These are phyloP conservation scores for Cytospora leucostoma DNA, from an alignment of 2,329 filamentous ascomycete genomes.

Conservation along the genomic window DNA sequence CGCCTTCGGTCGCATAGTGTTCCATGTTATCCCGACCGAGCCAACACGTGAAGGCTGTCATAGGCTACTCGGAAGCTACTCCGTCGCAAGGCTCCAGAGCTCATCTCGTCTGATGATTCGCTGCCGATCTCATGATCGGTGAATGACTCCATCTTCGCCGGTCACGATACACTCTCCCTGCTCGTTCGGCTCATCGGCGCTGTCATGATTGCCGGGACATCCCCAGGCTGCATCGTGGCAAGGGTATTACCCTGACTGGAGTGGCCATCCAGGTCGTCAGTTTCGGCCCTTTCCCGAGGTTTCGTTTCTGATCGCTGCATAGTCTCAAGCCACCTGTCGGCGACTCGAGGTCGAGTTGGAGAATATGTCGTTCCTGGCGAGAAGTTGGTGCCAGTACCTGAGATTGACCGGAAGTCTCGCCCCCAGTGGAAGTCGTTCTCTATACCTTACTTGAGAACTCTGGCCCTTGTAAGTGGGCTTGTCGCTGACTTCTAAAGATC, in stretches of 20 bases:
- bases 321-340: conserved; percentile 49
- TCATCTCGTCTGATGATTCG: neutral
- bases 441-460: conserved; percentile 34
- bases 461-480: conserved; percentile 36
- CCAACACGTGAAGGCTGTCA: conserved; percentile 38
- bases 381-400: conserved; percentile 38
- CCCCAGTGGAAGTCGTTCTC: conserved; percentile 40
- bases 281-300: conserved; percentile 45
- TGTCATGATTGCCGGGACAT: conserved; percentile 43
- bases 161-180: conserved; percentile 42
- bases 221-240: conserved; percentile 40
- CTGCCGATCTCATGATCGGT: conserved; percentile 25
- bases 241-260: conserved; percentile 42
- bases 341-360: conserved; percentile 37
- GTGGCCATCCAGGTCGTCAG: conserved; percentile 46
- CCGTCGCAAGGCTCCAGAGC: neutral
- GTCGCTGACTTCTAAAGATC: neutral
- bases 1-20: conserved; percentile 43
- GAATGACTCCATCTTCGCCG: conserved; percentile 44
- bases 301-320: conserved; percentile 42
- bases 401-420: conserved; percentile 31
- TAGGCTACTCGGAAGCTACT: conserved; percentile 38
- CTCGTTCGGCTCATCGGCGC: conserved; percentile 43
- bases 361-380: conserved; percentile 34
- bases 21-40: conserved; percentile 40